Base-by-base conservation (phyloP, 1,284 basidiomycete species). In the Boletellus dicymbophilus region DNA sequence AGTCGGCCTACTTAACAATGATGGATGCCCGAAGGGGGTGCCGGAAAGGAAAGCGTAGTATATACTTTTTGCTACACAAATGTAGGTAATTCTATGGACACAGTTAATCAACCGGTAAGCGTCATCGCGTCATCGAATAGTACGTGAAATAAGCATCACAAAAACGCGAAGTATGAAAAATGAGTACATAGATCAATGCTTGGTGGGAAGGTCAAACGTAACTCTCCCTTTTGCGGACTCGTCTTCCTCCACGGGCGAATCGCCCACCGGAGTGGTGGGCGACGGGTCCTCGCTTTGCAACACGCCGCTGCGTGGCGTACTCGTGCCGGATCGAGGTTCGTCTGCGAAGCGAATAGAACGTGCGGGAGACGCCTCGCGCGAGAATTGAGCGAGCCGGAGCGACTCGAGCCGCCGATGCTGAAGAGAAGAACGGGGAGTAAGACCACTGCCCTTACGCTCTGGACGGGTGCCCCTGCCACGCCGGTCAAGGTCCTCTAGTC, bases 311-410 rank as follows among this genome's bases (percentile, higher is more conserved):
- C 55, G 61, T 10, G 61, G 64, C 16, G 65, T 57, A 45, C 2
- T 55, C 1, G 53, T 44, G 28, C 63, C 59, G 5, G 51, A 54
- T 25, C 25, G 52, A 22, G 52, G 59, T 36, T 68, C 63, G 22
- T 67, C 65, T n/a, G 55, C 63, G 28, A 67, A 67, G 22, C 65
- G 57, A 27, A 67, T 67, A 8, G 65, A 70, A 21, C 65, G 65
- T 9, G 68, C 15, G 3, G 65, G 65, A 15, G 68, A 70, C 3
- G 46, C 61, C 0, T 67, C 65, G 7, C 67, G 65, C 16, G 63
- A 51, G 20, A 44, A 54, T 25, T 41, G 37, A 33, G 41, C 33
- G 11, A 53, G 38, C 22, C 22, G 59, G 23, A 67, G 61, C 4
- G 65, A 68, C 38, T 70, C 65, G 6, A 67, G 58, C 12, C 68